Conservation (phyloP, 352 stramenopile species). For the Elongisporangium anandrum region DNA sequence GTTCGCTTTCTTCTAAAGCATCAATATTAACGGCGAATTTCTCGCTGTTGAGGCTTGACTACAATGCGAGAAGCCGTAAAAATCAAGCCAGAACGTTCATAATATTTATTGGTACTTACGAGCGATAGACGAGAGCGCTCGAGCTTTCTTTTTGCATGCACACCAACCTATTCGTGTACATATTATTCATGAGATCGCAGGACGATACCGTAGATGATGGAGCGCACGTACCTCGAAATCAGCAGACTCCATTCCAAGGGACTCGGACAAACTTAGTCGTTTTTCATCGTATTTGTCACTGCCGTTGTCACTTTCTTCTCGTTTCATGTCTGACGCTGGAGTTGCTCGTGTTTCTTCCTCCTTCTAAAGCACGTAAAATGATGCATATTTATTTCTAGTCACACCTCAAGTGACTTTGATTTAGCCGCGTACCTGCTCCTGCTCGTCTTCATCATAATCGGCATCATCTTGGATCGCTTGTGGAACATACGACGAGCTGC, state of each 20-base stretch:
- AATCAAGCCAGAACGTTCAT: too few relatives aligned
- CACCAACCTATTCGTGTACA: slow-evolving; percentile 29
- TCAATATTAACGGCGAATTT: slow-evolving; percentile 69
- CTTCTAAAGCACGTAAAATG: background rate
- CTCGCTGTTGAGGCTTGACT: slow-evolving; percentile 73
- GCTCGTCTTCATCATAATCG: slow-evolving; percentile 14
- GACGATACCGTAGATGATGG: background rate
- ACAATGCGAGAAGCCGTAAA: background rate
- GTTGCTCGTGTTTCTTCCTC: background rate
- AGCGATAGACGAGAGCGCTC: slow-evolving; percentile 45
- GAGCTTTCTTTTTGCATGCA: slow-evolving; percentile 34
- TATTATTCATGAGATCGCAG: background rate
- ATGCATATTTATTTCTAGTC: background rate
- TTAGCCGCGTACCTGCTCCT: slow-evolving; percentile 5
- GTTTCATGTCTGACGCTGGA: background rate
- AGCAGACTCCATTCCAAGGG: slow-evolving; percentile 63
- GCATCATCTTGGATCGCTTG: slow-evolving; percentile 15
- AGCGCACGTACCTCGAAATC: slow-evolving; percentile 63
- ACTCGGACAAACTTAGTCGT: slow-evolving; percentile 55
- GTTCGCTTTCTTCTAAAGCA: slow-evolving; percentile 41
- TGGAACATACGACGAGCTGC: slow-evolving; percentile 35
- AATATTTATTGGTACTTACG: too few relatives aligned
- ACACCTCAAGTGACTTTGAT: background rate
- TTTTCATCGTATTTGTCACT: slow-evolving; percentile 14
- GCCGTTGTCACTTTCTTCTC: background rate